Base-by-base conservation (phyloP, 2,329 filamentous ascomycete genomes). In the Sclerotiophoma versabilis region DNA sequence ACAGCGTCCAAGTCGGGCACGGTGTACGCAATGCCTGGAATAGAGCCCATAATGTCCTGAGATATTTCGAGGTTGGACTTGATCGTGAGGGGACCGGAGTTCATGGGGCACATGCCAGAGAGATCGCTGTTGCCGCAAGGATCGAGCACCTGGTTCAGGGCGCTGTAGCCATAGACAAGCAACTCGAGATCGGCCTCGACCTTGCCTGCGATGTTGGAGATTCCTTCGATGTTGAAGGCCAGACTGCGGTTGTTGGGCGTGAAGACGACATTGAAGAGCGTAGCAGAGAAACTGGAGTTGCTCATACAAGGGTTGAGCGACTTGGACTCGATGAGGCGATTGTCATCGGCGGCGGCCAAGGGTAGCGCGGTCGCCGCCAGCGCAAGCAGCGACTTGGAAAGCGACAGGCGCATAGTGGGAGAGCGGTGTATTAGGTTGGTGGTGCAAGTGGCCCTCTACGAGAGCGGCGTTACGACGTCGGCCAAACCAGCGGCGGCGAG, bases 1-100 rank as follows among this genome's bases (percentile, higher is more conserved):
- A 86, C 88, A 58, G 92, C 92, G 75, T 98, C 93, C 48, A 97
- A 83, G 81, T 97, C 93, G 42, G 93, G 93, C 36, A 98, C 89
- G 44, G 84, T 88, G 78, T 95, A 98, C 46, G 92, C 90, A 69
- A 97, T 93, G 42, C 83, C 85, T 53, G 93, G 93, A 68, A 98
- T 87, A 48, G 84, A 76, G 20, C 79, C 76, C 54, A 91, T 77
- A 32, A 89, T 84, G 22, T 81, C 78, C 42, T 95, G 77, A 2
- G 79, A 75, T 20, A 75, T 66, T 47, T 68, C 62, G 29, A 93
- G 72, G 68, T 89, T 90, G 70, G 92, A 92, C 45, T 85, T 82
- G 69, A 96, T 83, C 49, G 89, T 84, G 71, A 96, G 88, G 66
- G 90, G 88, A 62, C 92, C 92, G 8, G 91, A 86, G 60, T 86